These are phyloP conservation scores for Cornus suecica DNA, from an alignment of 148 eudicot species.

Conservation along the genomic window DNA sequence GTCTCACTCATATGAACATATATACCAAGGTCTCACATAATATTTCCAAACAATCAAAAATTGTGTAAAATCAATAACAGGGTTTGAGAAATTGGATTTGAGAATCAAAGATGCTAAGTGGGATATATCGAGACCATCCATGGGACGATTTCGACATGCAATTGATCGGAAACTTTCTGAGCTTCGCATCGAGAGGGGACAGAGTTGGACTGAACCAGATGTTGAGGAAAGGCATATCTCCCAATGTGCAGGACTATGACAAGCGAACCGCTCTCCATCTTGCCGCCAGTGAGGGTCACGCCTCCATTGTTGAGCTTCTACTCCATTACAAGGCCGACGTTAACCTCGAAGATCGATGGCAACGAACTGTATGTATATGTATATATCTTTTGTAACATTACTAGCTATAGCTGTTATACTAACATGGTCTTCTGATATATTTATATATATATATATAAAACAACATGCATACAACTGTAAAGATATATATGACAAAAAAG, in stretches of 20 bases:
- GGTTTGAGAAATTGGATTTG: neutral
- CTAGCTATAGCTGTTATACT: too few relatives aligned
- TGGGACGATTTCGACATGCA: constrained; percentile 30
- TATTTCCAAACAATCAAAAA: neutral
- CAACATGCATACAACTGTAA: too few relatives aligned
- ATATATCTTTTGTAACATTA: neutral
- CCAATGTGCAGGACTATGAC: constrained; percentile 45
- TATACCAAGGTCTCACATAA: too few relatives aligned
- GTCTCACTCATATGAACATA: too few relatives aligned
- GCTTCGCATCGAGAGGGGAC: constrained; percentile 43
- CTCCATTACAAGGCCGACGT: constrained; percentile 36
- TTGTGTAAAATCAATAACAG: neutral
- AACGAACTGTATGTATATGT: constrained; percentile 25
- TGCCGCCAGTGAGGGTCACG: constrained; percentile 44
- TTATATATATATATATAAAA: too few relatives aligned
- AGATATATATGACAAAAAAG: too few relatives aligned
- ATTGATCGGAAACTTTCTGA: constrained; percentile 36
- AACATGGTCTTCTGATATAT: too few relatives aligned
- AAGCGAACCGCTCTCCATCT: constrained; percentile 40
- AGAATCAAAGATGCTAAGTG: constrained; percentile 4
- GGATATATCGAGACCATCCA: neutral
- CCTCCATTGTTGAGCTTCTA: constrained; percentile 43
- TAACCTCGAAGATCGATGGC: constrained; percentile 42
- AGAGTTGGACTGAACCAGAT: constrained; percentile 38
- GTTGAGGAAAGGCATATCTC: constrained; percentile 33